Evolutionary conservation across 352 stramenopile genomes (phyloP).

Genomic region (Phytophthora rubi): DNA sequence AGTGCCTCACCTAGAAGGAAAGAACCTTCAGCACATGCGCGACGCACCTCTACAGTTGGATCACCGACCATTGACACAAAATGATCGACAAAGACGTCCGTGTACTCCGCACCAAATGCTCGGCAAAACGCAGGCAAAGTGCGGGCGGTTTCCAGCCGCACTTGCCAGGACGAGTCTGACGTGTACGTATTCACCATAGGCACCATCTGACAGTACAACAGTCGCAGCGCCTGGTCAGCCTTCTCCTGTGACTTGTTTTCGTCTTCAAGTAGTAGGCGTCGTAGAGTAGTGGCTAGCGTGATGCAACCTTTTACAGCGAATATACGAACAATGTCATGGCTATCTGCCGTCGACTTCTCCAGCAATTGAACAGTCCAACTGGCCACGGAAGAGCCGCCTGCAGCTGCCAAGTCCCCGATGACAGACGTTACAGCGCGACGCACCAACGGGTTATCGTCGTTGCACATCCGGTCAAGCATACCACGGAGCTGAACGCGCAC

Average conservation of each 20-base stretch:
- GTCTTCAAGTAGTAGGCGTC: slow-evolving; percentile 58
- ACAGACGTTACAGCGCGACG: slow-evolving; percentile 83
- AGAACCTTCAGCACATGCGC: slow-evolving; percentile 68
- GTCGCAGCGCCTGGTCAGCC: slow-evolving; percentile 53
- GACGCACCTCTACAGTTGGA: slow-evolving; percentile 86
- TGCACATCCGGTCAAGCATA: slow-evolving; percentile 89
- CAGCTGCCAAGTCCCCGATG: slow-evolving; percentile 76
- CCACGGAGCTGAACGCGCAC: slow-evolving; percentile 81
- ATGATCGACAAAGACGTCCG: slow-evolving; percentile 88
- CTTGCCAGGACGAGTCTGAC: slow-evolving; percentile 88
- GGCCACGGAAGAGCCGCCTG: slow-evolving; percentile 56
- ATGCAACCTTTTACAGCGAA: slow-evolving; percentile 89
- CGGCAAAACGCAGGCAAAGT: slow-evolving; percentile 79
- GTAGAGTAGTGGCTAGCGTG: slow-evolving; percentile 67
- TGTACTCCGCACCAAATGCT: slow-evolving; percentile 82
- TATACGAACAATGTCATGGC: slow-evolving; percentile 88
- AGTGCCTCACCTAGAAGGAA: slow-evolving; percentile 74
- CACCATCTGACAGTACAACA: slow-evolving; percentile 85
- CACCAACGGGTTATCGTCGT: slow-evolving; percentile 87
- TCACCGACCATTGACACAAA: slow-evolving; percentile 86
- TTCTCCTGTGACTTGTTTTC: slow-evolving; percentile 28
- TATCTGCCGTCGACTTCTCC: slow-evolving; percentile 84
- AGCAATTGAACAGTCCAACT: slow-evolving; percentile 80
- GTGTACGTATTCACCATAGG: slow-evolving; percentile 90
- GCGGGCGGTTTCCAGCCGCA: slow-evolving; percentile 77